Evolutionary conservation across 1,284 basidiomycete species (phyloP), one percentile per base, ranked within the genome.

Genomic region (Limonomyces culmigenus): DNA sequence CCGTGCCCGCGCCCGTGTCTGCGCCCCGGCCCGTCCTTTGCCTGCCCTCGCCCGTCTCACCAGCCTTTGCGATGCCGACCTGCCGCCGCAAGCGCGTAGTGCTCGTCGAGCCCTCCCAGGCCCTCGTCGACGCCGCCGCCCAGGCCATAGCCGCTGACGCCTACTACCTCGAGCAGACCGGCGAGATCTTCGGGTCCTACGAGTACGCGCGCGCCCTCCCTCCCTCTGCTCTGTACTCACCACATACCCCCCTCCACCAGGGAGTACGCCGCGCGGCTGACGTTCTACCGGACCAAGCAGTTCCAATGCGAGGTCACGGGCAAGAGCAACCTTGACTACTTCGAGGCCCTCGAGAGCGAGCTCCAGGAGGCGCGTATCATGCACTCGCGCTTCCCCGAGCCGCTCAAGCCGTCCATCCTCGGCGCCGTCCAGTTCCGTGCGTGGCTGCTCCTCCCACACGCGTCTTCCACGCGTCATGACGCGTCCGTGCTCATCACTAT

Each of bases 261-360:
- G 50, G 74, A 85, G 10, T 97, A 93, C 60, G 74, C 83, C 17
- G 72, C 83, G 21, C 77, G 93, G 42, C 81, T 93, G 67, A 81
- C 81, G 41, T 97, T 95, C 64, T 95, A 95, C 62, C 74, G 79
- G 43, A 72, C 87, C 46, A 88, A 86, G 49, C 80, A 89, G 52
- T 93, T 95, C 58, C 86, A 91, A 51, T 91, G 88, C 54, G 87
- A 93, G 64, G 86, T 92, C 47, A 91, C 87, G 29, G 89, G 89
- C 53, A 93, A 87, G 62, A 85, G 85, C 46, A 78, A 79, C 37
- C 67, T 98, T 38, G 83, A 88, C 58, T 98, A 89, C 60, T 95
- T 95, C 54, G 75, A 91, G 50, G 95, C 95, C 5, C 64, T 91
- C 35, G 75, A 87, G 49, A 92, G 85, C 45, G 93, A 98, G 58